Conservation (phyloP, 2,329 filamentous ascomycete species). For the Fusarium chlamydosporum region DNA sequence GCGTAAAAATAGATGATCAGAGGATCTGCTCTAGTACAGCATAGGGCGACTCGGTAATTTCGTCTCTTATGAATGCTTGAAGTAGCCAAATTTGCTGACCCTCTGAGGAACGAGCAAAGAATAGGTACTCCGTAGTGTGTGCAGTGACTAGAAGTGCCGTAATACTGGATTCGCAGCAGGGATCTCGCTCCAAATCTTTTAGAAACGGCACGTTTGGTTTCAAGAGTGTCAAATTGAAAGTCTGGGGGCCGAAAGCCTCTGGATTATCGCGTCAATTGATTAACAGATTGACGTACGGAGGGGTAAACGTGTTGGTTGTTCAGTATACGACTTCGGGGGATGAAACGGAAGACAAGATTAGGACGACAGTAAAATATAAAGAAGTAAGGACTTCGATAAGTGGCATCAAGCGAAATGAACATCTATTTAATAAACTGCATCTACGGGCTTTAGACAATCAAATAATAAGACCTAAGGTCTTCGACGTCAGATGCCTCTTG, state of each 20-base stretch:
- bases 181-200: slow-evolving; percentile 26
- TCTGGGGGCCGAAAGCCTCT: background rate
- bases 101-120: background rate
- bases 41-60: background rate
- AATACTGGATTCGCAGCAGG: slow-evolving; percentile 35
- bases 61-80: background rate
- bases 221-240: slow-evolving; percentile 9
- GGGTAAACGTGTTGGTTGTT: background rate
- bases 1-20: background rate
- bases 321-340: background rate
- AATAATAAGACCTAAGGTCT: slow-evolving; percentile 11
- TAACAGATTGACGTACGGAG: slow-evolving; percentile 13
- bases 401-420: background rate
- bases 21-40: background rate
- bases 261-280: slow-evolving; percentile 8
- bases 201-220: slow-evolving; percentile 30
- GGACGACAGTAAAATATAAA: background rate
- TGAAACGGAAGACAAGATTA: background rate
- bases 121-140: too few relatives aligned
- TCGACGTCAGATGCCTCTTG: slow-evolving; percentile 38
- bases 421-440: background rate
- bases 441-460: background rate
- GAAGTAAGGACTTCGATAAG: background rate
- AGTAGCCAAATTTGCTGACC: background rate
- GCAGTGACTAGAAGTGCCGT: slow-evolving; percentile 11